A percentile compares a stretch with the other conserved stretches of the same genome.
Conservation (phyloP, 2,329 filamentous ascomycete genomes). For the Saccharata proteae region DNA sequence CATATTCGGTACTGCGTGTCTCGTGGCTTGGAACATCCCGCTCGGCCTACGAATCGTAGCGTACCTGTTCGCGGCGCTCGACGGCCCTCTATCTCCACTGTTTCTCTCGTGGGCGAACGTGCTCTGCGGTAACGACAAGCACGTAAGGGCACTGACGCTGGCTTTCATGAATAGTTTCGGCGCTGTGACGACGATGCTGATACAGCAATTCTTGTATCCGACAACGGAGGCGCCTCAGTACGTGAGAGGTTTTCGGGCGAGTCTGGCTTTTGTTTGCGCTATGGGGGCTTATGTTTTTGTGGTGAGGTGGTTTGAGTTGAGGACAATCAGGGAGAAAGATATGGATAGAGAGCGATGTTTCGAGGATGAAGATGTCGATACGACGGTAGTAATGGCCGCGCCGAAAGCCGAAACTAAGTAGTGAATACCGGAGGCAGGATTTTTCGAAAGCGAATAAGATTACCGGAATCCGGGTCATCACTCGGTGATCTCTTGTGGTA, state of each 20-base stretch:
- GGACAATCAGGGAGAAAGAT: not conserved
- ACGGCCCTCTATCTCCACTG: constrained; percentile 25
- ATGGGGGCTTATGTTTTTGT: constrained; percentile 1
- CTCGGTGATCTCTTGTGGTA: too few relatives aligned
- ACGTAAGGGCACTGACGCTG: constrained; percentile 23
- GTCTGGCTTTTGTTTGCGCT: not conserved
- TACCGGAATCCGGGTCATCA: too few relatives aligned
- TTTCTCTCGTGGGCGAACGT: constrained; percentile 27
- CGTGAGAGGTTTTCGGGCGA: not conserved
- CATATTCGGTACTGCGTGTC: constrained; percentile 1
- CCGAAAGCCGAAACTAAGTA: too few relatives aligned
- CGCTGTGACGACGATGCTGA: not conserved
- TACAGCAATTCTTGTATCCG: constrained; percentile 3
- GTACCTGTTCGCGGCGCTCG: constrained; percentile 24
- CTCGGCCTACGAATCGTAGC: constrained; percentile 20
- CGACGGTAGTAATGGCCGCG: too few relatives aligned
- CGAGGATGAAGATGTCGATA: too few relatives aligned
- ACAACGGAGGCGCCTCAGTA: constrained; percentile 1
- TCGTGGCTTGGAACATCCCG: not conserved
- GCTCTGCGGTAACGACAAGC: constrained; percentile 20
- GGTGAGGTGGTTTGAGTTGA: constrained; percentile 2
- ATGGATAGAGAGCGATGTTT: too few relatives aligned
- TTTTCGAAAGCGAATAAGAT: too few relatives aligned
- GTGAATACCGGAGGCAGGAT: too few relatives aligned
- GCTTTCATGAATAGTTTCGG: constrained; percentile 26